Base-by-base conservation (phyloP, 352 stramenopile genomes). In the Phytophthora sojae region DNA sequence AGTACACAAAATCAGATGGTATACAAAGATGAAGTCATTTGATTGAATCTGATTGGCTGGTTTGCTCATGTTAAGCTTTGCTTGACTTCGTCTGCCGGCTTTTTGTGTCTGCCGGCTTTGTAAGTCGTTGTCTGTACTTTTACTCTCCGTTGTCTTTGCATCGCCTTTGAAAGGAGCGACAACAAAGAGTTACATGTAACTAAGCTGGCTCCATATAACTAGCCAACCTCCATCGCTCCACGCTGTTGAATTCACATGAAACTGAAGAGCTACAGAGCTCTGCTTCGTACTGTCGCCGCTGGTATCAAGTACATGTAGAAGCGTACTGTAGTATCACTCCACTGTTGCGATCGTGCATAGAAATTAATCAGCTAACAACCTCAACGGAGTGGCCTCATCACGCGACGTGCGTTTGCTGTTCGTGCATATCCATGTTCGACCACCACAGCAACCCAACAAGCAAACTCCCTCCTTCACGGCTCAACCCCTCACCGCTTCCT, bases 401-500 rank as follows among this genome's bases (percentile, higher is more conserved):
- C 21, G 21, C 55, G 39, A 67, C 54, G 44, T 61, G 51, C 11
- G 15, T 60, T 67, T 60, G 60, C 60, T 67, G 60, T 67, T 60
- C 60, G 60, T 59, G 60, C 60, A 60, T 44, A 45, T 67, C 60
- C 51, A 60, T 32, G 23, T 26, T 61, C 23, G 21, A 57, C 45
- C 63, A 66, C 45, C 21, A 64, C 0, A 69, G 35, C 37, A 61
- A 68, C 39, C 17, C 12, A 8, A 8, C 14, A 17, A 44, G 15
- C 39, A 3, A 47, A n/a, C 15, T 21, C 39, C 39, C 15, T 21
- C 39, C 17, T 32, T 6, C 29, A 8, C 29, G 29, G 29, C 29
- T 32, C 29, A 32, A 32, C 29, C 8, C 8, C 29, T 32, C 29
- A 32, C 35, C 35, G 35, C 35, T 44, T 44, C 9, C 7, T 1